These are phyloP conservation scores for Cerioporus squamosus DNA, from an alignment of 1,284 basidiomycete species.

Conservation along the genomic window DNA sequence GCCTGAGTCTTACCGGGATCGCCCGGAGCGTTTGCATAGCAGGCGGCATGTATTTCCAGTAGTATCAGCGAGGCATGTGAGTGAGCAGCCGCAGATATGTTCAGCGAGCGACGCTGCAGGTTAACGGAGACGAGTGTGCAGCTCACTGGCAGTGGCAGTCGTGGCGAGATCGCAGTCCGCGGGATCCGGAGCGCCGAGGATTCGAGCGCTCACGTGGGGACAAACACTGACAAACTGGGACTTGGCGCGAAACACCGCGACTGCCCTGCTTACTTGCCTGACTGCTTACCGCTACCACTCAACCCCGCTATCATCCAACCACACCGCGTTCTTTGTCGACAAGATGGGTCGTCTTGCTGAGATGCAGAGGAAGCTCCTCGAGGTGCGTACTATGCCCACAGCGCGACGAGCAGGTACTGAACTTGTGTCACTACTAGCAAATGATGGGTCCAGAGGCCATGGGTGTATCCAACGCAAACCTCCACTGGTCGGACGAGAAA, in stretches of 20 bases:
- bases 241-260: neutral
- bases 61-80: too few relatives aligned
- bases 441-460: conserved; percentile 99
- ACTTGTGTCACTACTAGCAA: conserved; percentile 62
- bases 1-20: neutral
- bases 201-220: neutral
- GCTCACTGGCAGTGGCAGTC: too few relatives aligned
- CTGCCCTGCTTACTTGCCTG: too few relatives aligned
- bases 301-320: neutral
- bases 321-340: neutral
- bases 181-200: too few relatives aligned
- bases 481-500: conserved; percentile 96
- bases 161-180: too few relatives aligned
- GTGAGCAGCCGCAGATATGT: too few relatives aligned
- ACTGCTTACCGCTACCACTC: neutral
- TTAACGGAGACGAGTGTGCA: too few relatives aligned
- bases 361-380: conserved; percentile 92
- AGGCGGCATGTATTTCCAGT: too few relatives aligned
- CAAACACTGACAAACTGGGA: conserved; percentile 19
- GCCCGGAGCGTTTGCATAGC: too few relatives aligned
- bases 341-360: conserved; percentile 84
- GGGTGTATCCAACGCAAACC: conserved; percentile 91
- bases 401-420: neutral
- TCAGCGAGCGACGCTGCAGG: too few relatives aligned
- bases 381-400: conserved; percentile 52